These are phyloP conservation scores for Rhizomucor miehei DNA, from an alignment of 371 early-diverging fungal species.

Conservation along the genomic window DNA sequence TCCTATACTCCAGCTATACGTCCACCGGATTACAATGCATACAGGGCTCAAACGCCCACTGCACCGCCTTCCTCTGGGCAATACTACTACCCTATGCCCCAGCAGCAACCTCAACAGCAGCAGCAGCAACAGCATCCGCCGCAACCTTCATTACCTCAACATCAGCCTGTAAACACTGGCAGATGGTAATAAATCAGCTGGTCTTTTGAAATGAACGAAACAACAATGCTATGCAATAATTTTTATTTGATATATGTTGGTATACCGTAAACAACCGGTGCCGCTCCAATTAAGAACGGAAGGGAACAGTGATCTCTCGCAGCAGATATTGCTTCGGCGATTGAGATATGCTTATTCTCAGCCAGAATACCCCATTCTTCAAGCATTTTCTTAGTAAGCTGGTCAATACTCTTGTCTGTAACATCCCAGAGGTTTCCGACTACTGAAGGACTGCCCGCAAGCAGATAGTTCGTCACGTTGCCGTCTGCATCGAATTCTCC, in stretches of 20 bases:
- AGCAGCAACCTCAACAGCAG: neutral
- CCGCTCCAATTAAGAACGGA: conserved; percentile 88
- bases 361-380: conserved; percentile 66
- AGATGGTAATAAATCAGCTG: neutral
- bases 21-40: neutral
- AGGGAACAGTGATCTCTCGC: conserved; percentile 78
- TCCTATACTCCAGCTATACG: neutral
- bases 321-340: conserved; percentile 72
- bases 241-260: conserved; percentile 58
- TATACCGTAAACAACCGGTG: conserved; percentile 95
- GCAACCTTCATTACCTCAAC: neutral
- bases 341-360: conserved; percentile 27
- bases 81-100: neutral
- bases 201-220: neutral
- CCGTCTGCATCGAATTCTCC: conserved; percentile 92
- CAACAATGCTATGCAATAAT: neutral
- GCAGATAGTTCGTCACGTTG: conserved; percentile 71
- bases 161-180: neutral
- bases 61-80: neutral
- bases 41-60: neutral
- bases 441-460: conserved; percentile 84
- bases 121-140: neutral
- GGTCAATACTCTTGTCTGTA: conserved; percentile 97
- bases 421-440: conserved; percentile 99
- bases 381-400: conserved; percentile 72